phyloP scores from a whole-genome alignment of 2,329 filamentous ascomycete genomes.

The Xylariaceae sp. region DNA sequence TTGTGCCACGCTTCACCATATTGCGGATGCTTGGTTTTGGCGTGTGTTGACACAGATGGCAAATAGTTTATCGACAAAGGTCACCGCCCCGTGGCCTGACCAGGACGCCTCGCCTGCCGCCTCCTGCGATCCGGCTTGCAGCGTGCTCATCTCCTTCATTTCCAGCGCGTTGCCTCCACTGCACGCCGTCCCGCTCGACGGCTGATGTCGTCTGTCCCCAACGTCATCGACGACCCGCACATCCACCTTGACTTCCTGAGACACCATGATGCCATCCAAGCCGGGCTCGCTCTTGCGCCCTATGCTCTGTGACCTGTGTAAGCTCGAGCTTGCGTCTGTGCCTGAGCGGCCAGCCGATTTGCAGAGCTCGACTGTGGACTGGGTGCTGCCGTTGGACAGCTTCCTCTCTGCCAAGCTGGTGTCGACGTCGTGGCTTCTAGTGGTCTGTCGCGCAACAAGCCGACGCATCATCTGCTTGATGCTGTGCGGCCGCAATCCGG shows the following conservation, averaged over 20 bases:
- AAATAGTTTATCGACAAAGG: conserved; percentile 25
- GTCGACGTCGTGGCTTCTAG: too few species aligned
- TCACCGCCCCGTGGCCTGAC: conserved; percentile 23
- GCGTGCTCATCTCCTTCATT: background rate
- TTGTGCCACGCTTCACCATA: too few species aligned
- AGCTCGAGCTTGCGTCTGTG: too few species aligned
- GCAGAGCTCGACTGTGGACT: too few species aligned
- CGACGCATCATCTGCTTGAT: too few species aligned
- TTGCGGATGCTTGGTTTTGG: too few species aligned
- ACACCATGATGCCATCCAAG: conserved; percentile 53
- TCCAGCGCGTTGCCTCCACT: background rate
- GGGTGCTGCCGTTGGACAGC: too few species aligned
- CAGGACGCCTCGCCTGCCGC: conserved; percentile 29
- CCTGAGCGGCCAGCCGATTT: too few species aligned
- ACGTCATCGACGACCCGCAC: conserved; percentile 25
- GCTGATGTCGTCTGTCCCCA: conserved; percentile 2
- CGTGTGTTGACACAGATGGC: conserved; percentile 18
- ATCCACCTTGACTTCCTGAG: conserved; percentile 54
- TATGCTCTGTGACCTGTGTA: too few species aligned
- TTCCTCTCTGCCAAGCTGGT: too few species aligned
- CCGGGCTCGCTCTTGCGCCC: background rate
- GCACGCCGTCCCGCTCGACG: conserved; percentile 3
- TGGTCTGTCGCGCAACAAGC: too few species aligned
- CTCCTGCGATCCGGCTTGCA: conserved; percentile 18
- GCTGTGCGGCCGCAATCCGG: too few species aligned